These are phyloP conservation scores for Salisapilia sapeloensis DNA, from an alignment of 352 stramenopile genomes.

Conservation along the genomic window DNA sequence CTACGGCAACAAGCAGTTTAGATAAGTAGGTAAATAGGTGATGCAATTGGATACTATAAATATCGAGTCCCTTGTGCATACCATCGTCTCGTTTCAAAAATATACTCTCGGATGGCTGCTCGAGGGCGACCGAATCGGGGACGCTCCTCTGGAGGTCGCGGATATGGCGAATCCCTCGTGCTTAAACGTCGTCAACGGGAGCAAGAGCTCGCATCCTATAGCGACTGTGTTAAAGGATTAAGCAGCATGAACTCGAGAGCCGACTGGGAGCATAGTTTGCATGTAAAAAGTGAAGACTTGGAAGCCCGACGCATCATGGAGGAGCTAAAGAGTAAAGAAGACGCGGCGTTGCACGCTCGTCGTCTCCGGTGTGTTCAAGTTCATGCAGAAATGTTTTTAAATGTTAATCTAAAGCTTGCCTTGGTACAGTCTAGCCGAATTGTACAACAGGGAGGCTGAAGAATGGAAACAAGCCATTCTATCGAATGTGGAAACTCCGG, in stretches of 20 bases:
- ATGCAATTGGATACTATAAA: too few relatives aligned
- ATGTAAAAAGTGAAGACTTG: slow-evolving; percentile 25
- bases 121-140: too few relatives aligned
- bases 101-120: too few relatives aligned
- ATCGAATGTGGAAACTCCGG: slow-evolving; percentile 51
- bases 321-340: slow-evolving; percentile 55
- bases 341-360: slow-evolving; percentile 49
- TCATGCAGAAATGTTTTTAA: not conserved
- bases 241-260: slow-evolving; percentile 31
- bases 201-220: slow-evolving; percentile 32
- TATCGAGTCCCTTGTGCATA: too few relatives aligned
- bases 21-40: too few relatives aligned
- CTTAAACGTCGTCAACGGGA: slow-evolving; percentile 57
- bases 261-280: slow-evolving; percentile 51
- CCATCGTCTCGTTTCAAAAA: too few relatives aligned
- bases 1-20: too few relatives aligned
- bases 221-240: slow-evolving; percentile 28
- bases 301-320: slow-evolving; percentile 21
- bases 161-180: slow-evolving; percentile 52
- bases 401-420: not conserved
- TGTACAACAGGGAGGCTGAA: slow-evolving; percentile 69
- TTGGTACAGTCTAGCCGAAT: slow-evolving; percentile 25
- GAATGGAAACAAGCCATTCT: slow-evolving; percentile 46
- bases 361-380: slow-evolving; percentile 14
- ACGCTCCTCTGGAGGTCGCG: slow-evolving; percentile 15